These are phyloP conservation scores for Phytophthora multivora DNA, from an alignment of 352 stramenopile species.

Conservation along the genomic window DNA sequence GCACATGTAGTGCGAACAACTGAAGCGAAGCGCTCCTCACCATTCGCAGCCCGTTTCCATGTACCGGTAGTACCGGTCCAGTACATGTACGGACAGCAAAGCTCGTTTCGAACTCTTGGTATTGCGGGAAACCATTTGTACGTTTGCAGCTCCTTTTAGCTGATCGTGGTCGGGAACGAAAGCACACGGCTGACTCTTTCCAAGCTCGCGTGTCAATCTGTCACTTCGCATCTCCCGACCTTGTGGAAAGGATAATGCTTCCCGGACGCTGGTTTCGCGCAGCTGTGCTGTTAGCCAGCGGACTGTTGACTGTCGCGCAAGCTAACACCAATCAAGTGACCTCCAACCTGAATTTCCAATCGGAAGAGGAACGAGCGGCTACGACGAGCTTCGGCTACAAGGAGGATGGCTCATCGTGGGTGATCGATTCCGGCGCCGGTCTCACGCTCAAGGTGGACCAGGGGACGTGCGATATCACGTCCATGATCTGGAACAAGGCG, in stretches of 20 bases:
- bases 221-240: constrained; percentile 23
- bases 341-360: constrained; percentile 30
- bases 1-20: not conserved
- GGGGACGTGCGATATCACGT: constrained; percentile 53
- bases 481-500: constrained; percentile 51
- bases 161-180: constrained; percentile 2
- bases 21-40: too few species aligned
- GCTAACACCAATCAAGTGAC: constrained; percentile 23
- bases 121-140: not conserved
- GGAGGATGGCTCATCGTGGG: constrained; percentile 37
- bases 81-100: constrained; percentile 27
- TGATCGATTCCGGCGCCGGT: constrained; percentile 45
- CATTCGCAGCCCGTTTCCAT: too few species aligned
- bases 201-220: not conserved
- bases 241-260: constrained; percentile 21
- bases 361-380: constrained; percentile 8
- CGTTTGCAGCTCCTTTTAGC: constrained; percentile 2
- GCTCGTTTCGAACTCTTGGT: constrained; percentile 18
- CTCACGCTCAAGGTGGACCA: constrained; percentile 48
- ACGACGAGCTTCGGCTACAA: constrained; percentile 46
- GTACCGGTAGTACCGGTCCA: too few species aligned
- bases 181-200: constrained; percentile 4
- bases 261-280: constrained; percentile 17
- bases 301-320: constrained; percentile 9
- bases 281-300: constrained; percentile 20